Evolutionary conservation across 2,329 filamentous ascomycete species (phyloP).

Genomic region (Neofusicoccum sp.): DNA sequence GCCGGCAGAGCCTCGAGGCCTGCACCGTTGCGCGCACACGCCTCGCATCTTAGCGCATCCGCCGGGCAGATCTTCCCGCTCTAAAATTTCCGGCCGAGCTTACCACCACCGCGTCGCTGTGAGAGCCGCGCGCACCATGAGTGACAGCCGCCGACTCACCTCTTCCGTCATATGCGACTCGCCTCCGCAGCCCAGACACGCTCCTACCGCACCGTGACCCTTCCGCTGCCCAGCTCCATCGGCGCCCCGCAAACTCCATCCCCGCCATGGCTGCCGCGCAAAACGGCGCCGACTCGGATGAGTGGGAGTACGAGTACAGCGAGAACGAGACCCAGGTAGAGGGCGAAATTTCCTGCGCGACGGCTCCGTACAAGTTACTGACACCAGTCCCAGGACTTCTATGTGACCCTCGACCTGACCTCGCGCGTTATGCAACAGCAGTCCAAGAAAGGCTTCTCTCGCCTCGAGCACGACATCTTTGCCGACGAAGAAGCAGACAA

Average conservation of each 20-base stretch:
- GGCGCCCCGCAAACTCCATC: neutral
- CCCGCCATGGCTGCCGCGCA: conserved; percentile 12
- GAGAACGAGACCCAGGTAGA: conserved; percentile 54
- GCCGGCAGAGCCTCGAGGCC: neutral
- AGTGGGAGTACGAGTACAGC: conserved; percentile 66
- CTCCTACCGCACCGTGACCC: neutral
- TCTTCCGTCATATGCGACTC: neutral
- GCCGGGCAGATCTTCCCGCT: neutral
- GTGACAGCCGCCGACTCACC: neutral
- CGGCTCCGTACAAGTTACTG: neutral
- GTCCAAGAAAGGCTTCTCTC: conserved; percentile 4
- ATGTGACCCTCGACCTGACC: conserved; percentile 62
- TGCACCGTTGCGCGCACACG: neutral
- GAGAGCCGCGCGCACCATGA: neutral
- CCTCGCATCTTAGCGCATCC: neutral
- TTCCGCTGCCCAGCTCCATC: neutral
- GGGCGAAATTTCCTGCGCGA: conserved; percentile 7
- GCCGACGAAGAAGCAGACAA: conserved; percentile 7
- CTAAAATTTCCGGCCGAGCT: conserved; percentile 8
- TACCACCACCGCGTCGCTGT: neutral
- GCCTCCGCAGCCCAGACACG: neutral
- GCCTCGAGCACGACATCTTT: conserved; percentile 14
- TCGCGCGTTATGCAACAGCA: conserved; percentile 33
- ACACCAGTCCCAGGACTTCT: conserved; percentile 52
- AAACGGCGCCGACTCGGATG: conserved; percentile 36